Base-by-base conservation (phyloP, 192 early-diverging fungal genomes). In the Podila clonocystis region DNA sequence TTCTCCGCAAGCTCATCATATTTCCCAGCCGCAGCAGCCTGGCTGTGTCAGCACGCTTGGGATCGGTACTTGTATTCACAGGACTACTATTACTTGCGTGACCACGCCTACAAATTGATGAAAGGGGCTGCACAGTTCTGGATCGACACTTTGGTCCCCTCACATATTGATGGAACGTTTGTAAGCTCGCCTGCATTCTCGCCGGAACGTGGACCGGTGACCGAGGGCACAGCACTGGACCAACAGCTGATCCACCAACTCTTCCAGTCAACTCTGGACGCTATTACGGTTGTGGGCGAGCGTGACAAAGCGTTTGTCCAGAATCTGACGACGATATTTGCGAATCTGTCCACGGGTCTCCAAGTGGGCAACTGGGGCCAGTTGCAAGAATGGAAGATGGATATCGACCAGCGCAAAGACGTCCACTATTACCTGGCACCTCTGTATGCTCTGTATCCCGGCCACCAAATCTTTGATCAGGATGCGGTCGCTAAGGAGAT, bases 21-120 rank as follows among this genome's bases (percentile, higher is more conserved):
- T 28, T 77, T 83, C 33, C 82, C 82, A 22, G 64, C 75, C 17
- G 70, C 71, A 19, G 72, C 62, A 22, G 75, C 82, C 28, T 83
- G 82, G 82, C 28, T 83, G 5, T 80, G 68, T 33, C 70, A 80
- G 28, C 71, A 80, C 30, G 77, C 71, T 12, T 80, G 77, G 77
- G 77, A 80, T 20, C 48, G 62, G 15, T 80, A 80, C 33, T 48
- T 73, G 17, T 80, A 80, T 31, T 55, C 63, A 29, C 77, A 80
- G 50, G 77, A 80, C 45, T 68, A 63, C 15, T 59, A 62, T 33
- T 80, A 64, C 50, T 61, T 80, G 33, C 34, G 60, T 24, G 71
- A 80, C 31, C 77, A 73, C 58, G 77, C 71, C 7, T 80, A 80
- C 57, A 72, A 72, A 67, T 36, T 80, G 49, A 80, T 80, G 77